Evolutionary conservation across 2,329 filamentous ascomycete genomes (phyloP), one percentile per base, ranked within the genome.

Genomic region (Claviceps maximensis): DNA sequence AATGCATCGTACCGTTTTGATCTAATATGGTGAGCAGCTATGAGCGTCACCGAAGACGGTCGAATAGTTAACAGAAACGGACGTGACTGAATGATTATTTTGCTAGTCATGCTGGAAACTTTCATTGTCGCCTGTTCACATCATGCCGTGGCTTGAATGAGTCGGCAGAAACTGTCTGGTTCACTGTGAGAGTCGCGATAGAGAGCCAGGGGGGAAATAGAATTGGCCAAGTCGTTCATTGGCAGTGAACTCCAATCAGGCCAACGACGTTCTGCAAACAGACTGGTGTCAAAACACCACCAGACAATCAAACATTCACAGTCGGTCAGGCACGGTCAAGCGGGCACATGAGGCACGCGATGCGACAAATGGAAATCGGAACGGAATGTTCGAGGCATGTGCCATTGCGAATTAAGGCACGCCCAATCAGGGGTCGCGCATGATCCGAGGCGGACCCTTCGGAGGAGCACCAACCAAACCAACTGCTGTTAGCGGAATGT

Each of bases 1-100:
- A 73, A 75, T 1, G 76, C 74, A 49, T 74, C 68, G 53, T 75
- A 74, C 45, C 71, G 66, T 55, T 68, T 69, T 53, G 55, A 59
- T 47, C 64, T 59, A 25, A 53, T 52, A 10, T 56, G 47, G 21
- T 29, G n/a, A 17, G 46, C 15, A 36, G 46, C 42, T 7, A 10
- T 3, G 33, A 53, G 45, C 2, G 45, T 19, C 23, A 21, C 17
- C 47, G 19, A 21, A 15, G 23, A 31, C 4, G 50, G 50, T 13
- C 50, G 44, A 13, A 29, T 15, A 23, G 23, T 29, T 38, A 17
- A 36, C 9, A 27, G 36, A 29, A 51, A 8, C 13, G 10, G 19
- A 25, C 15, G 29, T 5, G 42, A 27, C 8, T 10, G 12, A 10
- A 12, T 9, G 33, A 40, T 38, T 3, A 31, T 15, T 51, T 36